Evolutionary conservation across 495 filamentous ascomycete species (phyloP).

Genomic region (Penicillium salamii): DNA sequence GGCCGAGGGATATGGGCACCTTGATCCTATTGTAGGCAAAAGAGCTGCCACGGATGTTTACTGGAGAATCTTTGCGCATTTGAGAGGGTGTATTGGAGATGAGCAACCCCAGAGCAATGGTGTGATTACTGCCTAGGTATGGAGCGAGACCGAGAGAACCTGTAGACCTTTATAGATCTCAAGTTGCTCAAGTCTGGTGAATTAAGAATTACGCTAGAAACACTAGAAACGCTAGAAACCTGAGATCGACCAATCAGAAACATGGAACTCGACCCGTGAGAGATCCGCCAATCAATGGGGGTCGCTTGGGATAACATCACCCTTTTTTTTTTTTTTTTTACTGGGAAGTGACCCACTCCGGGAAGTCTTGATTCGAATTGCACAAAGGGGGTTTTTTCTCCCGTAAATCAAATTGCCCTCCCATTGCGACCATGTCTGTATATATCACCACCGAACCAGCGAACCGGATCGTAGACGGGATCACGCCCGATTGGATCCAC

Average conservation of each 20-base stretch:
- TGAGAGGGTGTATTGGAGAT: constrained; percentile 32
- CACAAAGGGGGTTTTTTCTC: not conserved
- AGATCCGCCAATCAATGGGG: constrained; percentile 16
- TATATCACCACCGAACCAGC: constrained; percentile 19
- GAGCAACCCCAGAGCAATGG: too few relatives aligned
- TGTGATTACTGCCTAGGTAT: too few relatives aligned
- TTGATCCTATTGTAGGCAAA: constrained; percentile 66
- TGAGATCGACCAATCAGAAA: not conserved
- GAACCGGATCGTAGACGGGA: constrained; percentile 9
- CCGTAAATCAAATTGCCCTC: not conserved
- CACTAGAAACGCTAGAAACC: not conserved
- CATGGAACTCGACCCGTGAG: not conserved
- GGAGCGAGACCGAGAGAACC: too few relatives aligned
- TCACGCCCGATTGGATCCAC: constrained; percentile 31
- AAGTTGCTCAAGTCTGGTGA: too few relatives aligned
- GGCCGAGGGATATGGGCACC: constrained; percentile 62
- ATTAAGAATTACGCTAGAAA: not conserved
- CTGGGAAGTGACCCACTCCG: constrained; percentile 16
- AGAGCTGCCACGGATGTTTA: constrained; percentile 62
- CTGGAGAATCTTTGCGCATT: constrained; percentile 54
- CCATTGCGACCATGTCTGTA: constrained; percentile 23
- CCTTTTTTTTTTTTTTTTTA: not conserved
- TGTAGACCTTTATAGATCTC: too few relatives aligned
- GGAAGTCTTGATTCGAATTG: not conserved
- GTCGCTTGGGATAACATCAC: constrained; percentile 26